Conservation (phyloP, 2,329 filamentous ascomycete species). For the Bipolaris cookei region DNA sequence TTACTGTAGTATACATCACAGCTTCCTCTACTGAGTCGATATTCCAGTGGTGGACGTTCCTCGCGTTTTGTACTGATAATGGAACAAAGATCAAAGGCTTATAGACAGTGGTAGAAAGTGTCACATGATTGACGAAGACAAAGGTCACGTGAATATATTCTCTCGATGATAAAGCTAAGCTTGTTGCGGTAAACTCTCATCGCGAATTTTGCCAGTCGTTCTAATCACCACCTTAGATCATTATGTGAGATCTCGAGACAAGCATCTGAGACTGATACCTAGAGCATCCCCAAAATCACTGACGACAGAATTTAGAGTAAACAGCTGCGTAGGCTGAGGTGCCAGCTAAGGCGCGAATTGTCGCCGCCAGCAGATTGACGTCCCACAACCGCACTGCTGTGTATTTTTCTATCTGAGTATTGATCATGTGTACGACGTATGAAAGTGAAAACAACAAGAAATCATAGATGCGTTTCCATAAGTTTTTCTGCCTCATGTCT, state of each 20-base stretch:
- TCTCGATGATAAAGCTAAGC: background rate
- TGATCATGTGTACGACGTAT: background rate
- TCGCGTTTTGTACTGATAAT: too few relatives aligned
- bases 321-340: background rate
- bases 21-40: too few relatives aligned
- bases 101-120: too few relatives aligned
- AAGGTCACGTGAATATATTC: too few relatives aligned
- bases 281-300: background rate
- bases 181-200: conserved; percentile 1
- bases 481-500: background rate
- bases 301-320: background rate
- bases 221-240: background rate
- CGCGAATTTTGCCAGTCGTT: background rate
- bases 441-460: background rate
- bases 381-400: background rate
- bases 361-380: background rate
- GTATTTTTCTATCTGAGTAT: background rate
- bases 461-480: background rate
- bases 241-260: background rate
- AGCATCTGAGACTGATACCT: background rate
- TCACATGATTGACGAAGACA: too few relatives aligned
- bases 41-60: too few relatives aligned
- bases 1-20: too few relatives aligned
- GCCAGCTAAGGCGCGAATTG: background rate
- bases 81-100: too few relatives aligned